Base-by-base conservation (phyloP, 2,329 filamentous ascomycete genomes). In the Metarhizium rileyi region DNA sequence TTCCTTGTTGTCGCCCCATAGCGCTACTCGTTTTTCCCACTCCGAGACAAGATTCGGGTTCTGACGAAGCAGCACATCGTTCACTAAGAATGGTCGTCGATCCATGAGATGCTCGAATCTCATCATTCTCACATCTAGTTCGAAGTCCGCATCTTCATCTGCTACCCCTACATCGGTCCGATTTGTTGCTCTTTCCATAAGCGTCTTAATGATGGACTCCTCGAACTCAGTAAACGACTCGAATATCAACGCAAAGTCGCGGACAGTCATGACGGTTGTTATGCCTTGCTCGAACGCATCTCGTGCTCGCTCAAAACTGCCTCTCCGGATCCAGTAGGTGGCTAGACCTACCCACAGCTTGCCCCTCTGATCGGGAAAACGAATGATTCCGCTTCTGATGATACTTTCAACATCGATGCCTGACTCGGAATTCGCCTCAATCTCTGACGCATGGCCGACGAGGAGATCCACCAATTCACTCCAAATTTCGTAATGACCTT, bases 101-200 rank as follows among this genome's bases (percentile, higher is more conserved):
- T 98, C 91, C 91, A 98, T 97, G 49, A 98, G 76, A 61, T 96
- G 90, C 67, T 98, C 93, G 60, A 98, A 98, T 48, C 93, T 84
- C 79, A 96, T 85, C 90, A 98, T 95, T 46, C 90, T 83, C 57
- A 97, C 89, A 65, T 98, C 94, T 27, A 98, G 77, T 61, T 97
- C 91, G 53, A 94, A 88, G 64, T 98, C 93, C 10, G 90, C 87
- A 54, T 90, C 83, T 55, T 91, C 83, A 60, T 97, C 85, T 2
- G 84, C 66, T 42, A 81, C 76, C 10, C 85, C 87, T 61, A 90
- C 87, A 47, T 89, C 84, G n/a, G 88, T 83, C 41, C 90, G 84
- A 45, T 72, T 70, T 6, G 89, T 86, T 1, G 90, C 90, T 48
- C 87, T 79, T 59, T 97, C 90, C 83, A 98, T 94, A 58, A 97